Evolutionary conservation across 768 basidiomycete species (phyloP).

Genomic region (Paxillus ammoniavirescens): DNA sequence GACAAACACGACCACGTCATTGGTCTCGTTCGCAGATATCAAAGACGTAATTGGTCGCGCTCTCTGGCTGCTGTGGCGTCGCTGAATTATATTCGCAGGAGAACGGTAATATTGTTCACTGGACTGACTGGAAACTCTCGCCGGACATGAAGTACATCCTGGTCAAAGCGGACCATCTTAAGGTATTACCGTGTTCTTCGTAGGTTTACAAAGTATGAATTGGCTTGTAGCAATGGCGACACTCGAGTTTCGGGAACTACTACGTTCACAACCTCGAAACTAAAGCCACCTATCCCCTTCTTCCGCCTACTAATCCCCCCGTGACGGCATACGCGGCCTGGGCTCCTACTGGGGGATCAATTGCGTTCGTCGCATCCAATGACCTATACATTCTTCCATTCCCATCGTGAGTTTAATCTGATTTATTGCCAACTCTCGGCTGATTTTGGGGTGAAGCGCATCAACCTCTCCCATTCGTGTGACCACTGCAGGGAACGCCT

Average conservation of each 20-base stretch:
- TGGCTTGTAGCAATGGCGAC: slow-evolving; percentile 83
- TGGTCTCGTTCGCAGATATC: slow-evolving; percentile 60
- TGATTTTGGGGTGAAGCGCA: slow-evolving; percentile 25
- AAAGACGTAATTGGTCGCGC: slow-evolving; percentile 51
- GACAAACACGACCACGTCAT: slow-evolving; percentile 60
- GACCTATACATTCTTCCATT: slow-evolving; percentile 84
- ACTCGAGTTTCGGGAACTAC: slow-evolving; percentile 88
- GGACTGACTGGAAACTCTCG: slow-evolving; percentile 76
- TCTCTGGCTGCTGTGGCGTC: not conserved
- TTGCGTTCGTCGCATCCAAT: slow-evolving; percentile 85
- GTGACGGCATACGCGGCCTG: slow-evolving; percentile 79
- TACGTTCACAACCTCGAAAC: slow-evolving; percentile 82
- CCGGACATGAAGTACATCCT: slow-evolving; percentile 90
- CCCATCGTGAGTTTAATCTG: slow-evolving; percentile 48
- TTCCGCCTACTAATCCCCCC: slow-evolving; percentile 66
- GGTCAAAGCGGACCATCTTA: slow-evolving; percentile 68
- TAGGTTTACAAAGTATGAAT: slow-evolving; percentile 6
- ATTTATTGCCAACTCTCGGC: not conserved
- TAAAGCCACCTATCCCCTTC: slow-evolving; percentile 67
- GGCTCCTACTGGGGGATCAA: slow-evolving; percentile 78
- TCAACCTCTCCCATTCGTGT: slow-evolving; percentile 61
- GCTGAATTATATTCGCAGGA: slow-evolving; percentile 40
- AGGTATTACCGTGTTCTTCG: slow-evolving; percentile 43
- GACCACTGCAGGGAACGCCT: slow-evolving; percentile 76
- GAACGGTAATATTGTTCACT: slow-evolving; percentile 47